phyloP scores from a whole-genome alignment of 2,329 filamentous ascomycete species.

The Fusarium luffae region DNA sequence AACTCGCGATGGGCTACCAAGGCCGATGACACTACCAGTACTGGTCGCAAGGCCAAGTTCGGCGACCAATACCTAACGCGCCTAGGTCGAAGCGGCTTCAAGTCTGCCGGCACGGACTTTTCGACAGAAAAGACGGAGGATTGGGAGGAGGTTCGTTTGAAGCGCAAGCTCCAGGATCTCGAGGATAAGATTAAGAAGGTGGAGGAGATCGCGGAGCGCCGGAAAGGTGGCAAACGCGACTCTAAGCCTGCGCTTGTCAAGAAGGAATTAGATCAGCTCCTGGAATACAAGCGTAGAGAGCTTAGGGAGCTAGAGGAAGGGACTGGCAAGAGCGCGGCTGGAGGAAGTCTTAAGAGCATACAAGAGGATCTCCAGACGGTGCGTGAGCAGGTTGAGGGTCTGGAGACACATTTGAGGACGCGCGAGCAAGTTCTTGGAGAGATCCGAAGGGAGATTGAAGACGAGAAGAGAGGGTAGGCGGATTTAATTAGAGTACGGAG shows the following conservation, averaged over 20 bases:
- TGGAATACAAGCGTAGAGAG: slow-evolving; percentile 92
- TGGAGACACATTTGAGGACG: slow-evolving; percentile 83
- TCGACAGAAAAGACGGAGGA: slow-evolving; percentile 86
- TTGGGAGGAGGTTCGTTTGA: slow-evolving; percentile 96
- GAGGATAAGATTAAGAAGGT: slow-evolving; percentile 89
- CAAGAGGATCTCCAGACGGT: slow-evolving; percentile 89
- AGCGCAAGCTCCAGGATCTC: slow-evolving; percentile 90
- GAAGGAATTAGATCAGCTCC: slow-evolving; percentile 89
- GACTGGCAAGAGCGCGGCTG: slow-evolving; percentile 73
- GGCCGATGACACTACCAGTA: slow-evolving; percentile 81
- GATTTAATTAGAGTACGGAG: slow-evolving; percentile 18
- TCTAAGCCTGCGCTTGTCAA: slow-evolving; percentile 92
- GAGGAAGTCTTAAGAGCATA: slow-evolving; percentile 79
- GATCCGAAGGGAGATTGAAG: slow-evolving; percentile 84
- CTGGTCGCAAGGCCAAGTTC: slow-evolving; percentile 95
- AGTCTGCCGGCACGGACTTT: slow-evolving; percentile 90
- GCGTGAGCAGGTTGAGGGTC: slow-evolving; percentile 91
- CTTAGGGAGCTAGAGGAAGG: slow-evolving; percentile 80
- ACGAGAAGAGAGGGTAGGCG: slow-evolving; percentile 74
- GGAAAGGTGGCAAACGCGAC: slow-evolving; percentile 73
- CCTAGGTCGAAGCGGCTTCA: slow-evolving; percentile 84
- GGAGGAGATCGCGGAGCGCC: slow-evolving; percentile 76
- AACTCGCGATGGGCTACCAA: slow-evolving; percentile 83
- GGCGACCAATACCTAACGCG: slow-evolving; percentile 96
- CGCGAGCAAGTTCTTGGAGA: slow-evolving; percentile 81